These are phyloP conservation scores for Aspergillus fructus DNA, from an alignment of 2,329 filamentous ascomycete genomes.

Conservation along the genomic window DNA sequence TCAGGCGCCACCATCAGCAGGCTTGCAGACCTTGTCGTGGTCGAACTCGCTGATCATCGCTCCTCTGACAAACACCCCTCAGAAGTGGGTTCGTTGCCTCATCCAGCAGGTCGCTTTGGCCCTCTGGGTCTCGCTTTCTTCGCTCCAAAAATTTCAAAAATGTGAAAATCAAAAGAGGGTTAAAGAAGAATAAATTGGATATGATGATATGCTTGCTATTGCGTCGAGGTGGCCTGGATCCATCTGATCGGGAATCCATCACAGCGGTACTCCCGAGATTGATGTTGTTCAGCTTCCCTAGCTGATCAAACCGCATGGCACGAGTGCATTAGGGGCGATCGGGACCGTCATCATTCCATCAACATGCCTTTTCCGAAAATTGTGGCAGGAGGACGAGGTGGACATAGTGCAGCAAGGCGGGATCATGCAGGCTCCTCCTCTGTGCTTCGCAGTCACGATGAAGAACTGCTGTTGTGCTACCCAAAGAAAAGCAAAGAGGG, in stretches of 20 bases:
- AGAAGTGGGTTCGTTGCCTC: background rate
- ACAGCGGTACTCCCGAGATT: background rate
- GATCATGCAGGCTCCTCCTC: background rate
- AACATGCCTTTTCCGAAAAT: background rate
- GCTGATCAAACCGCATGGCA: background rate
- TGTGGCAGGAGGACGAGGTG: background rate
- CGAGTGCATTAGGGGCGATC: background rate
- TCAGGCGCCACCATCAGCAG: background rate
- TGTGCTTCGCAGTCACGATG: background rate
- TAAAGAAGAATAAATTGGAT: background rate
- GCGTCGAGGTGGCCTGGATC: background rate
- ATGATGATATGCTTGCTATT: background rate
- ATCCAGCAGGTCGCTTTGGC: background rate
- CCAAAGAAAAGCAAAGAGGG: background rate
- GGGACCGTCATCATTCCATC: background rate
- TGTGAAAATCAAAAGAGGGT: background rate
- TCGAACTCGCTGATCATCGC: background rate
- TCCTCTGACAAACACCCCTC: background rate
- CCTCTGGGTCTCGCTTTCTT: background rate
- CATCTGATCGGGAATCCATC: background rate
- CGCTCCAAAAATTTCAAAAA: background rate
- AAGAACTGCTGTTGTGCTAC: constrained; percentile 2
- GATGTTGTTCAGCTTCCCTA: background rate
- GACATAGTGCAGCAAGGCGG: background rate
- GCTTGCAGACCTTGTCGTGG: background rate